These are phyloP conservation scores for Mycosphaerella sp. DNA, from an alignment of 2,329 filamentous ascomycete species.

Conservation along the genomic window DNA sequence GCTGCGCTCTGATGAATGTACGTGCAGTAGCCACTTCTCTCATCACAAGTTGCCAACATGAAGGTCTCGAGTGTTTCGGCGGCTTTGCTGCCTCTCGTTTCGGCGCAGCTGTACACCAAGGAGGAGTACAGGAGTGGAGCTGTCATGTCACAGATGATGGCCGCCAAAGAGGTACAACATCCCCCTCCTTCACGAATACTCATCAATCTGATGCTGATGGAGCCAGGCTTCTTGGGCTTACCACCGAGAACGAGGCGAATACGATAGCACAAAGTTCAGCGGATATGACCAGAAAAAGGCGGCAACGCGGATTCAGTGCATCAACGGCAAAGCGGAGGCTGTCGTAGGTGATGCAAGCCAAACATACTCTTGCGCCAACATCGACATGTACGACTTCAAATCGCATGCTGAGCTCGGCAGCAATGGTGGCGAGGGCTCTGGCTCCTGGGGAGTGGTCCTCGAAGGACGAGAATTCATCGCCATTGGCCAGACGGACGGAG, in stretches of 20 bases:
- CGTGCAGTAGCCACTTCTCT: neutral
- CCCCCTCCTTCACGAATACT: neutral
- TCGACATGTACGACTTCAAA: conserved; percentile 51
- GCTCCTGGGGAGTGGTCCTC: conserved; percentile 51
- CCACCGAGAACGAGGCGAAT: conserved; percentile 21
- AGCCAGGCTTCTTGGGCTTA: conserved; percentile 20
- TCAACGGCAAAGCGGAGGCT: conserved; percentile 41
- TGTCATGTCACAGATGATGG: conserved; percentile 22
- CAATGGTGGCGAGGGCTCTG: conserved; percentile 38
- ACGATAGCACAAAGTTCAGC: conserved; percentile 19
- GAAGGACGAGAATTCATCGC: conserved; percentile 51
- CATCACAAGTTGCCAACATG: conserved; percentile 10
- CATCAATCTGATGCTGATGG: conserved; percentile 2
- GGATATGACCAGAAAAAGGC: conserved; percentile 15
- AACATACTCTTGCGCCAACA: conserved; percentile 45
- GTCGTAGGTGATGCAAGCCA: conserved; percentile 43
- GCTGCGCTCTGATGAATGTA: neutral
- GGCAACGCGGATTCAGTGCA: conserved; percentile 30
- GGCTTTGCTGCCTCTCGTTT: conserved; percentile 14
- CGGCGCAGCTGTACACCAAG: conserved; percentile 15
- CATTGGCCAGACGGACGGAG: conserved; percentile 50
- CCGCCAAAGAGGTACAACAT: conserved; percentile 17
- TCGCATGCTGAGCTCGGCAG: conserved; percentile 50
- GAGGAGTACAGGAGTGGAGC: conserved; percentile 19
- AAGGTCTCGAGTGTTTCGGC: conserved; percentile 17